Conservation (phyloP, 805 yeast species). For the Saccharomycodes ludwigii region DNA sequence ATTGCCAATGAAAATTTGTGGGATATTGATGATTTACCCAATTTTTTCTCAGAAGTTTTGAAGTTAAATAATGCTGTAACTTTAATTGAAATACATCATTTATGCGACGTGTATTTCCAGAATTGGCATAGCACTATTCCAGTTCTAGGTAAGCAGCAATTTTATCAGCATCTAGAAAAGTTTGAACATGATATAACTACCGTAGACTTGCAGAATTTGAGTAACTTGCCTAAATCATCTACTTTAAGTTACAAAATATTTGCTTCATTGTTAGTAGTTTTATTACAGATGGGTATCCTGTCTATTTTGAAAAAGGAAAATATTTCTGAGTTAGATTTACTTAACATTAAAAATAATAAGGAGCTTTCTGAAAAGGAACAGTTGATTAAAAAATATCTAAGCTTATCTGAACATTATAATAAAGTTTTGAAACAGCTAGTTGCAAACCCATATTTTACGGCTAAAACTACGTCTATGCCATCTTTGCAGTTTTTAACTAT, state of each 20-base stretch:
- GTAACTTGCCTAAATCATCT: conserved; percentile 7
- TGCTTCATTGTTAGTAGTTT: conserved; percentile 14
- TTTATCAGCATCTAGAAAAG: conserved; percentile 41
- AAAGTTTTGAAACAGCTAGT: conserved; percentile 44
- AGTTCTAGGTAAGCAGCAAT: conserved; percentile 55
- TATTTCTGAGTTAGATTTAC: conserved; percentile 5
- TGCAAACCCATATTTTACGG: conserved; percentile 43
- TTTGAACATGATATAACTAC: conserved; percentile 7
- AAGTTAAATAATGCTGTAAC: conserved; percentile 13
- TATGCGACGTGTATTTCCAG: conserved; percentile 55
- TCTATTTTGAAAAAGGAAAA: conserved; percentile 14
- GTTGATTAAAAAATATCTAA: no score
- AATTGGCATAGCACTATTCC: conserved; percentile 71
- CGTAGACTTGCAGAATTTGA: neutral
- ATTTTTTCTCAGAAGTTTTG: conserved; percentile 13
- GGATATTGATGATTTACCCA: conserved; percentile 18
- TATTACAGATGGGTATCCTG: conserved; percentile 22
- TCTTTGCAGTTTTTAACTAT: conserved; percentile 59
- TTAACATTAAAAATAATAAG: conserved; percentile 9
- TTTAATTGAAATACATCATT: conserved; percentile 39
- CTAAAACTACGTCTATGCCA: conserved; percentile 49
- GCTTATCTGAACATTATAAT: conserved; percentile 42
- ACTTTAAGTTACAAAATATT: conserved; percentile 20
- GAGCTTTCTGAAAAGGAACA: conserved; percentile 4
- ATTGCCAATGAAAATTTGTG: conserved; percentile 14